Conservation (phyloP, 768 basidiomycete genomes). For the Lactifluus rugatus region DNA sequence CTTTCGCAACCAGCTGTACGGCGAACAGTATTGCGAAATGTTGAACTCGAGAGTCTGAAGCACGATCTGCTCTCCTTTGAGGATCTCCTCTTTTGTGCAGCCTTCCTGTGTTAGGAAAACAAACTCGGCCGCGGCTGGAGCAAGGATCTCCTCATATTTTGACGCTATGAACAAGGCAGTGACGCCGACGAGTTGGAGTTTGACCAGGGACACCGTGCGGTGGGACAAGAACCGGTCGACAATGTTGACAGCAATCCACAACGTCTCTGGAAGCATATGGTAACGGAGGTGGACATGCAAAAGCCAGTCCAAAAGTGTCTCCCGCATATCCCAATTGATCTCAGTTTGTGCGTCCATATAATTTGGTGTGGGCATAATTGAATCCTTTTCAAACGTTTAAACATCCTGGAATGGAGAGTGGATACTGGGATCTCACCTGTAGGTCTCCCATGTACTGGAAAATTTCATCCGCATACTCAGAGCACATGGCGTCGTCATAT, state of each 20-base stretch:
- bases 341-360: slow-evolving; percentile 94
- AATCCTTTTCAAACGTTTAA: slow-evolving; percentile 43
- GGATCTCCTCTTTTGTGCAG: slow-evolving; percentile 89
- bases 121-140: slow-evolving; percentile 95
- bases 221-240: slow-evolving; percentile 64
- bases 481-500: slow-evolving; percentile 90
- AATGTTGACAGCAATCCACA: slow-evolving; percentile 98
- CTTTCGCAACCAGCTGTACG: slow-evolving; percentile 97
- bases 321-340: slow-evolving; percentile 89
- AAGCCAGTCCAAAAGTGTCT: slow-evolving; percentile 96
- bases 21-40: slow-evolving; percentile 95
- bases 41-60: slow-evolving; percentile 92
- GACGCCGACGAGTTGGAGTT: slow-evolving; percentile 93
- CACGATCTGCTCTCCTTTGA: slow-evolving; percentile 96
- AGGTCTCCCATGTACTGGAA: slow-evolving; percentile 92
- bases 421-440: slow-evolving; percentile 48
- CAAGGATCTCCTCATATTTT: slow-evolving; percentile 98
- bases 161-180: slow-evolving; percentile 99
- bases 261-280: slow-evolving; percentile 97
- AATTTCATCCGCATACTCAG: slow-evolving; percentile 98
- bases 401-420: slow-evolving; percentile 4
- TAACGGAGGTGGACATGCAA: slow-evolving; percentile 96
- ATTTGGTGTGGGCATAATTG: slow-evolving; percentile 81
- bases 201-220: slow-evolving; percentile 68
- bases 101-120: slow-evolving; percentile 97